phyloP scores from a whole-genome alignment of 2,329 filamentous ascomycete genomes.

The Ascochyta fabae region DNA sequence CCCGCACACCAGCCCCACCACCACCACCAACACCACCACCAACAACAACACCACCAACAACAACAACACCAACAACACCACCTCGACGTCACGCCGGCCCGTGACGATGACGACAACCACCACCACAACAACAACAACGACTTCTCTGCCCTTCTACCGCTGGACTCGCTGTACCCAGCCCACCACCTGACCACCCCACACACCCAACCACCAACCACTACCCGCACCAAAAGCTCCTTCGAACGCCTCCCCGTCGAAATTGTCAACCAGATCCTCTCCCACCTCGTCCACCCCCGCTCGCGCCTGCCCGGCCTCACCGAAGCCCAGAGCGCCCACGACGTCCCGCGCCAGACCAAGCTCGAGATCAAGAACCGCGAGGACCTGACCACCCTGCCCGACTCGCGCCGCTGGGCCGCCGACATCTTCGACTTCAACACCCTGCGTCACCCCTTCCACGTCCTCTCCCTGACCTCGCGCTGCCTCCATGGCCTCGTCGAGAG shows the following conservation, averaged over 20 bases:
- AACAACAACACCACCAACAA: no score
- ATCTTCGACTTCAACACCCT: constrained; percentile 34
- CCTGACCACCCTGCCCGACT: constrained; percentile 30
- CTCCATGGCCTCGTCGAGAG: constrained; percentile 31
- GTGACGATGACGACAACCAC: neutral
- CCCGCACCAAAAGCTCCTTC: constrained; percentile 18
- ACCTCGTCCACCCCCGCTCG: constrained; percentile 37
- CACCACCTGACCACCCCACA: neutral
- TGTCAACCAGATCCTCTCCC: constrained; percentile 35
- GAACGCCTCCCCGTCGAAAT: constrained; percentile 39
- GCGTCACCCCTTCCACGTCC: constrained; percentile 37
- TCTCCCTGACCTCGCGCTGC: constrained; percentile 33
- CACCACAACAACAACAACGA: no score
- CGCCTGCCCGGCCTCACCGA: constrained; percentile 40
- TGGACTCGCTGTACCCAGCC: neutral
- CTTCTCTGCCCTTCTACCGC: neutral
- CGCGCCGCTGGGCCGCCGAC: constrained; percentile 35
- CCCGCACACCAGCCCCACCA: no score
- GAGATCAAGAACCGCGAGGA: constrained; percentile 31
- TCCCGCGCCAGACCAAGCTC: constrained; percentile 21
- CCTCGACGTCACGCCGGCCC: neutral
- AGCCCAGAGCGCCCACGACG: constrained; percentile 32
- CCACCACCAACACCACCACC: no score
- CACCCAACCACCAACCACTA: no score
- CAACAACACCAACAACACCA: neutral